Conservation (phyloP, 139 green algal genomes). For the Chlamydomonas sp. region DNA sequence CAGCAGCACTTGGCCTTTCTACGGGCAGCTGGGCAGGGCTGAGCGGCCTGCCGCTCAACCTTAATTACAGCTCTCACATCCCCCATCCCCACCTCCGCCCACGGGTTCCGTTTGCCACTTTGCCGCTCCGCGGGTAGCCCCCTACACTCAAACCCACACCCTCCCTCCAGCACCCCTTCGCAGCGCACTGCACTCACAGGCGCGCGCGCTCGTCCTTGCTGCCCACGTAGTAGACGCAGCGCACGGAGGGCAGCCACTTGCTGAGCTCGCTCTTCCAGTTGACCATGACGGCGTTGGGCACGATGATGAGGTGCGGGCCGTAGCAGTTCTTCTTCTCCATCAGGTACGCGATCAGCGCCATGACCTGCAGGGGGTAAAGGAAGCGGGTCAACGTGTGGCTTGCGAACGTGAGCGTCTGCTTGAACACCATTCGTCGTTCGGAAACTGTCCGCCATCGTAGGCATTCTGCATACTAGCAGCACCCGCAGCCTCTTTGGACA, state of each 20-base stretch:
- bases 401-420: too few species aligned
- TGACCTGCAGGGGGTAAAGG: conserved; percentile 75
- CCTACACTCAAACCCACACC: not conserved
- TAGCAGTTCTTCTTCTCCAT: conserved; percentile 97
- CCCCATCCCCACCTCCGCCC: too few species aligned
- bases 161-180: not conserved
- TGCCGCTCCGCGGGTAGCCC: not conserved
- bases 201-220: conserved; percentile 78
- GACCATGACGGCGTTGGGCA: conserved; percentile 99
- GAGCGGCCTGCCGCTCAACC: too few species aligned
- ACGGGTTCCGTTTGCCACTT: too few species aligned
- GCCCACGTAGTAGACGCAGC: conserved; percentile 84
- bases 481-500: too few species aligned
- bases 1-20: too few species aligned
- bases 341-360: conserved; percentile 97
- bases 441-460: too few species aligned
- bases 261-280: conserved; percentile 98
- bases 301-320: conserved; percentile 99
- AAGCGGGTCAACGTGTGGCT: too few species aligned
- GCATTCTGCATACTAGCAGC: too few species aligned
- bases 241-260: conserved; percentile 44
- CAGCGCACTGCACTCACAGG: conserved; percentile 52
- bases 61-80: too few species aligned
- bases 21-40: too few species aligned
- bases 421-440: not conserved